phyloP scores from a whole-genome alignment of 2,329 filamentous ascomycete species.

The Penicillium psychrosexuale region DNA sequence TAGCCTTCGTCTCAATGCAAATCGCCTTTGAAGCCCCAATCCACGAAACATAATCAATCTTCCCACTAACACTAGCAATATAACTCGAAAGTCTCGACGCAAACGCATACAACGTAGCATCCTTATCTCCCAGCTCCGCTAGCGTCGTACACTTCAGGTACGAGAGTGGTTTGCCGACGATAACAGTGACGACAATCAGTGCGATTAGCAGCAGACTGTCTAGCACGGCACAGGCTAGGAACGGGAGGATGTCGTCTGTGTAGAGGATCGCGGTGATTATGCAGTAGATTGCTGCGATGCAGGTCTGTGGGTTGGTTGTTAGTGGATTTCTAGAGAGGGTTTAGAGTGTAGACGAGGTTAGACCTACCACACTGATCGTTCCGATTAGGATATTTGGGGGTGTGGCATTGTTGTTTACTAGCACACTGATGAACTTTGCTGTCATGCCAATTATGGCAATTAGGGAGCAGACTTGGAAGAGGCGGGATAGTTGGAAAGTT shows the following conservation, averaged over 20 bases:
- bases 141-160: slow-evolving; percentile 68
- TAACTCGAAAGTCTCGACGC: slow-evolving; percentile 52
- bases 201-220: slow-evolving; percentile 72
- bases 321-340: not conserved
- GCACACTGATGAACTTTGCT: slow-evolving; percentile 76
- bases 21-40: slow-evolving; percentile 61
- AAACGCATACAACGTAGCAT: slow-evolving; percentile 54
- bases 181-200: slow-evolving; percentile 71
- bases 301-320: slow-evolving; percentile 55
- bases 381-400: slow-evolving; percentile 72
- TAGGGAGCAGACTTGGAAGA: slow-evolving; percentile 68
- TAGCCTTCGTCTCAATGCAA: slow-evolving; percentile 79
- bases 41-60: slow-evolving; percentile 53
- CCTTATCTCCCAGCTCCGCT: slow-evolving; percentile 45
- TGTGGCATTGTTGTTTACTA: slow-evolving; percentile 62
- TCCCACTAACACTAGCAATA: slow-evolving; percentile 50
- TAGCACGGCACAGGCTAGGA: slow-evolving; percentile 63
- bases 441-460: slow-evolving; percentile 75
- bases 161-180: slow-evolving; percentile 76
- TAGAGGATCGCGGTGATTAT: slow-evolving; percentile 79
- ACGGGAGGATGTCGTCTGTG: slow-evolving; percentile 70
- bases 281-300: slow-evolving; percentile 74
- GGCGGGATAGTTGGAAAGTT: slow-evolving; percentile 71
- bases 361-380: slow-evolving; percentile 73
- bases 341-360: slow-evolving; percentile 21